Conservation (phyloP, 2,329 filamentous ascomycete genomes). For the Xenosphaeropsis pyriputrescens region DNA sequence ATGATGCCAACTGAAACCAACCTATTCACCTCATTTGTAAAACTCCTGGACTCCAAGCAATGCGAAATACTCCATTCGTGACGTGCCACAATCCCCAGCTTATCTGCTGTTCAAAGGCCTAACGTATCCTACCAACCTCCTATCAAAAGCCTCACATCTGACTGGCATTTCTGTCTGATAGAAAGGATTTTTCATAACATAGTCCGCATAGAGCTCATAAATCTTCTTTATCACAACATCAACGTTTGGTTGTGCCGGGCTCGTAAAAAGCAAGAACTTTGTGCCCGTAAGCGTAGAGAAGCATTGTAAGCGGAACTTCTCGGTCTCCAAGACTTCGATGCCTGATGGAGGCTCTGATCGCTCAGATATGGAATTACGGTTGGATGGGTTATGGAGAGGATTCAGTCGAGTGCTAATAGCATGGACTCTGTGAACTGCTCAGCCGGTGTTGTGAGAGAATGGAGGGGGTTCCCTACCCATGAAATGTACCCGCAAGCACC, state of each 20-base stretch:
- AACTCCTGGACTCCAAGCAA: constrained; percentile 1
- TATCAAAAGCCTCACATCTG: constrained; percentile 87
- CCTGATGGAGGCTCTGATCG: constrained; percentile 58
- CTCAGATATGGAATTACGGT: constrained; percentile 16
- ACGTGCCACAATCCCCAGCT: not conserved
- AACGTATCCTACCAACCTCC: constrained; percentile 69
- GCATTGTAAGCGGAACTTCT: constrained; percentile 90
- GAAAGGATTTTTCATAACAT: constrained; percentile 99
- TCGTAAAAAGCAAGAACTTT: constrained; percentile 93
- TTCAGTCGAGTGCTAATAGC: constrained; percentile 50
- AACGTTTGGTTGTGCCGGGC: constrained; percentile 57
- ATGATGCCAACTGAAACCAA: too few relatives aligned
- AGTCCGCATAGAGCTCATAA: constrained; percentile 92
- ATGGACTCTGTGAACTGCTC: constrained; percentile 36
- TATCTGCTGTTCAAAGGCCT: constrained; percentile 49
- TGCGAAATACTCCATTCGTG: not conserved
- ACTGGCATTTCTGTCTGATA: constrained; percentile 98
- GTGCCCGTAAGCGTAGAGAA: constrained; percentile 89
- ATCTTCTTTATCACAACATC: constrained; percentile 72
- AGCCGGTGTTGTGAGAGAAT: constrained; percentile 6
- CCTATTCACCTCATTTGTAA: too few relatives aligned
- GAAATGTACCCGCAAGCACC: constrained; percentile 91
- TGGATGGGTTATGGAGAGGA: constrained; percentile 54
- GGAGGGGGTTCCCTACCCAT: constrained; percentile 48
- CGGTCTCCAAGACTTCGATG: constrained; percentile 83